Evolutionary conservation across 352 stramenopile species (phyloP).

Genomic region (Phytophthora macrochlamydospora): DNA sequence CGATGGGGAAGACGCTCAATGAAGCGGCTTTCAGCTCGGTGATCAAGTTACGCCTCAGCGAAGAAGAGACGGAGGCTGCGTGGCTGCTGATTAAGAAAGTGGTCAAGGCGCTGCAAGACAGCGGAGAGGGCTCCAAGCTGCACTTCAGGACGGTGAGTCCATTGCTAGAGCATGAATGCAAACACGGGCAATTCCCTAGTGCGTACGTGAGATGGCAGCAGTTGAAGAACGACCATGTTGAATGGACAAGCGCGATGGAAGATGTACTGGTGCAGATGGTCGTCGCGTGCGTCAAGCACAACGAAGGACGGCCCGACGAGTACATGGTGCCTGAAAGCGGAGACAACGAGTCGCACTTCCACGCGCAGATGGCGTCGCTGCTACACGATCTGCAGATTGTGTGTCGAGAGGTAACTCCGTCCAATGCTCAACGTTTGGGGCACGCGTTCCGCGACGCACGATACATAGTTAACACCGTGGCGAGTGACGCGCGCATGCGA

Average conservation of each 20-base stretch:
- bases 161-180: slow-evolving; percentile 65
- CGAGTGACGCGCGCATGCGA: slow-evolving; percentile 46
- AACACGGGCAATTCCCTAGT: slow-evolving; percentile 38
- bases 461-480: slow-evolving; percentile 41
- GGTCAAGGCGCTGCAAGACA: slow-evolving; percentile 19
- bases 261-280: slow-evolving; percentile 72
- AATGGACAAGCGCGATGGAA: slow-evolving; percentile 81
- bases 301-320: slow-evolving; percentile 18
- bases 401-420: slow-evolving; percentile 55
- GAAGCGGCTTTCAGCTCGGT: slow-evolving; percentile 62
- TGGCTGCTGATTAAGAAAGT: slow-evolving; percentile 58
- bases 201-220: slow-evolving; percentile 61
- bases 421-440: slow-evolving; percentile 50
- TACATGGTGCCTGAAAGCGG: slow-evolving; percentile 12
- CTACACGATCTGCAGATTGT: slow-evolving; percentile 60
- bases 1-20: slow-evolving; percentile 64
- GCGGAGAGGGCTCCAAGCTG: slow-evolving; percentile 31
- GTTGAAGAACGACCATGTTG: slow-evolving; percentile 58
- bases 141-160: slow-evolving; percentile 74
- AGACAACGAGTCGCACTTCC: slow-evolving; percentile 24
- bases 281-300: slow-evolving; percentile 48
- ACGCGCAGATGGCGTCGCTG: slow-evolving; percentile 65
- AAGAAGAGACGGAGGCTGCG: slow-evolving; percentile 41
- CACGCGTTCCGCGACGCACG: slow-evolving; percentile 45
- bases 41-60: slow-evolving; percentile 61